Conservation (phyloP, 2,329 filamentous ascomycete genomes). For the Fusarium sp. region DNA sequence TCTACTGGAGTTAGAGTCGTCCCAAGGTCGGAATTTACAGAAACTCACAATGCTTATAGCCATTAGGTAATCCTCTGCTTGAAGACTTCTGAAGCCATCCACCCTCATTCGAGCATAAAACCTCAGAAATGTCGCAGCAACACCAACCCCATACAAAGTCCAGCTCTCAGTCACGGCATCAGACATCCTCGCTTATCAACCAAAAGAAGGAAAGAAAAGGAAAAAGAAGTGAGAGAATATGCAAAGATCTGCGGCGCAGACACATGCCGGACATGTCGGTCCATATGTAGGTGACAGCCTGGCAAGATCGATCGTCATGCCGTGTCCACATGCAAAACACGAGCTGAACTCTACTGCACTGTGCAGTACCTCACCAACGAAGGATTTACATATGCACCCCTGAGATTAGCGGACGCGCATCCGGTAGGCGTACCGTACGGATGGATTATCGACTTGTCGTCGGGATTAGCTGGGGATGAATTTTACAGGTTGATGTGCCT, state of each 20-base stretch:
- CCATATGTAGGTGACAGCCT: conserved; percentile 9
- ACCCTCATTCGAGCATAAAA: conserved; percentile 47
- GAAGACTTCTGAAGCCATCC: conserved; percentile 41
- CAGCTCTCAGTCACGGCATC: conserved; percentile 39
- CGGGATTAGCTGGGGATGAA: not conserved
- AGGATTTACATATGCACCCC: not conserved
- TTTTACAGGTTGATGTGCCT: not conserved
- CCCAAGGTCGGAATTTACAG: fast-evolving
- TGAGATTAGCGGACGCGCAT: not conserved
- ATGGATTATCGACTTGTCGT: not conserved
- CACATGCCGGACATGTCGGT: not conserved
- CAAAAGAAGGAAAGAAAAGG: not conserved
- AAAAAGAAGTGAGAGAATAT: not conserved
- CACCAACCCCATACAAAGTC: conserved; percentile 45
- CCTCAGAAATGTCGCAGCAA: conserved; percentile 43
- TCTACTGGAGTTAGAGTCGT: conserved; percentile 46
- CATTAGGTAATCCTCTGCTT: conserved; percentile 48
- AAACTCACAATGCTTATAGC: conserved; percentile 31
- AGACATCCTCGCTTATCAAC: conserved; percentile 19
- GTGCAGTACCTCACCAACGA: not conserved
- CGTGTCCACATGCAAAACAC: not conserved
- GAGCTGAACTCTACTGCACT: not conserved
- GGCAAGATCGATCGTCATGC: not conserved
- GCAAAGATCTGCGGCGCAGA: not conserved
- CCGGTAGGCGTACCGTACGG: not conserved